Evolutionary conservation across 2,329 filamentous ascomycete species (phyloP).

Genomic region (Fusarium annulatum): DNA sequence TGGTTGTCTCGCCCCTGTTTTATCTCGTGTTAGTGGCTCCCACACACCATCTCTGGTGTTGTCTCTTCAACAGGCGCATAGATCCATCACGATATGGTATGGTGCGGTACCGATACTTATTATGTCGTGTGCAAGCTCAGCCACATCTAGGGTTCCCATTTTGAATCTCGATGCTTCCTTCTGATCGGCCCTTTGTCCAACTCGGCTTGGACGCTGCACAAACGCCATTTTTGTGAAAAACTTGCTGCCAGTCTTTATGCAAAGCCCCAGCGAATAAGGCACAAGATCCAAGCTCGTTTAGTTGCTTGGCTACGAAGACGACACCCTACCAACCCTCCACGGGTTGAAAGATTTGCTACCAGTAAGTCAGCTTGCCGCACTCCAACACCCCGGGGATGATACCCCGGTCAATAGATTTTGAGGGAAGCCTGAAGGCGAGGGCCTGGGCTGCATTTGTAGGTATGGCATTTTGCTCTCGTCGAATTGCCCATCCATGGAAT

Average conservation of each 20-base stretch:
- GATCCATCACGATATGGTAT: neutral
- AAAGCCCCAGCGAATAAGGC: constrained; percentile 5
- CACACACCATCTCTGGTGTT: constrained; percentile 44
- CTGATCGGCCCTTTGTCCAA: constrained; percentile 30
- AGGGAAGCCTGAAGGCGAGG: neutral
- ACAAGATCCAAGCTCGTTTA: constrained; percentile 8
- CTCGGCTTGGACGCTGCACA: constrained; percentile 10
- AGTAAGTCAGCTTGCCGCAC: neutral
- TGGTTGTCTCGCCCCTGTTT: constrained; percentile 29
- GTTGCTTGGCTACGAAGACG: constrained; percentile 17
- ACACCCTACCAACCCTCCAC: neutral
- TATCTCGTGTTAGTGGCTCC: constrained; percentile 49
- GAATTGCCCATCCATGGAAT: constrained; percentile 26
- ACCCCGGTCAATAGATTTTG: neutral
- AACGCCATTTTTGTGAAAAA: constrained; percentile 18
- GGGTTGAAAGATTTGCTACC: neutral
- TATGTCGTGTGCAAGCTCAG: constrained; percentile 22
- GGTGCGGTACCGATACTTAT: constrained; percentile 1
- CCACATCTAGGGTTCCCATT: constrained; percentile 26
- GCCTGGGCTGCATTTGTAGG: neutral
- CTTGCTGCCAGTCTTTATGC: constrained; percentile 11
- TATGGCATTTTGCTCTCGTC: constrained; percentile 5
- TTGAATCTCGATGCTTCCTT: constrained; percentile 34
- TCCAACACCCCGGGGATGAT: neutral
- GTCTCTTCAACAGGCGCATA: neutral